Evolutionary conservation across 179 eudicot species (phyloP), one percentile per base, ranked within the genome.

Genomic region (Nepenthes alata): DNA sequence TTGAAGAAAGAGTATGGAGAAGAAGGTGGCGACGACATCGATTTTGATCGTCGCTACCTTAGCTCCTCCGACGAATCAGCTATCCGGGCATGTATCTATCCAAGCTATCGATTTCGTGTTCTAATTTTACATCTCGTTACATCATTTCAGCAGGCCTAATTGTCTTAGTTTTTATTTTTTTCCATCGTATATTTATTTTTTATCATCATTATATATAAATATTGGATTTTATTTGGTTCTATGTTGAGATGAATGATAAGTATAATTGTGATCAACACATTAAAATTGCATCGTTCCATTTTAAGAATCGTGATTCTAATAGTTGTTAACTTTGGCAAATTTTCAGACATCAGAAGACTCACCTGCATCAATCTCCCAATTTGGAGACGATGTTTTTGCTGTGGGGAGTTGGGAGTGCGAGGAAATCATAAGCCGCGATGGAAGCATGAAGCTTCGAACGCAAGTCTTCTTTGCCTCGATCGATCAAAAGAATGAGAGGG

Each of bases 21-120:
- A 68, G 77, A 83, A 61, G 91, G 91, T 47, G 91, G 91, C 35
- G 91, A 85, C 60, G 91, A 85, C 66, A 83, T 85, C 55, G 91
- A 85, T 79, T 79, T 75, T 65, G 83, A 72, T 66, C 80, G 89
- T 9, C 73, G 89, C 11, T 82, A 79, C 50, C 72, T 81, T 67
- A 77, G 84, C 51, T 75, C 80, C 50, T 76, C 77, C 51, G 82
- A 75, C 25, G 75, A 66, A 47, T 74, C 67, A 47, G 63, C 76
- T 34, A 37, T 64, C 50, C 47, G 37, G 77, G 85, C 80, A 84
- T 36, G 70, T 13, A 13, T 67, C 45, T 47, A 41, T 39, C 25
- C 49, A 11, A 13, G 9, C 15, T 56, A 2, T 41, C 38, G 48
- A 13, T 48, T 50, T 59, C 8, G 16, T 52, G 25, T 25, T 25